Base-by-base conservation (phyloP, 73 alveolate genomes). In the Blepharisma stoltei region DNA sequence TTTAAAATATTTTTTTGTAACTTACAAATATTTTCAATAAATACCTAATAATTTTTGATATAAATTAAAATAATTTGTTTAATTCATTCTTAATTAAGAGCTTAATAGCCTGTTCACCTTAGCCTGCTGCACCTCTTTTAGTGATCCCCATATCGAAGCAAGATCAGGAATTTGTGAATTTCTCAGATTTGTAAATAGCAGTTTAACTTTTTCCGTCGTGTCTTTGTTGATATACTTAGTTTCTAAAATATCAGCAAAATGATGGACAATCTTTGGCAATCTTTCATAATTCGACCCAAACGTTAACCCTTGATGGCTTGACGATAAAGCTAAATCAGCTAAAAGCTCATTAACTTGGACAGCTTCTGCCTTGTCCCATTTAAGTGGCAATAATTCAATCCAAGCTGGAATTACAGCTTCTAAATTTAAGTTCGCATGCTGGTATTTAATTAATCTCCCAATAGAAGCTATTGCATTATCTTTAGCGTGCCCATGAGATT, bases 391-490 rank as follows among this genome's bases (percentile, higher is more conserved):
- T 18, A 32, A 48, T 41, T 70, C 67, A 52, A 85, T 60, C 95
- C 95, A 88, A 60, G 73, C 73, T 14, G 73, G 45, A 38, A 60
- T 38, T 18, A 60, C 46, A 14, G 23, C 37, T 18, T 60, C 45
- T 14, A n/a, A 14, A 60, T 60, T 25, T 9, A 60, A 18, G 11
- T 18, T 14, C 2, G 54, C 88, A 8, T 67, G 4, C 27, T 87
- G 77, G 20, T 27, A 67, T 81, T 88, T 84, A 55, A 92, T 83
- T 54, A 92, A 73, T 70, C 89, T 92, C 38, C 98, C 98, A 54
- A 92, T 47, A 4, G 96, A 81, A 41, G 96, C 93, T 14, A 92
- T 84, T 27, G 96, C 95, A 70, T 92, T 92, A 77, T 92, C 98
- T 80, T 85, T 87, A 14, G 96, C 95, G 54, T 88, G 92, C 67